Conservation (phyloP, 2,329 filamentous ascomycete species). For the Diaporthe amygdali region DNA sequence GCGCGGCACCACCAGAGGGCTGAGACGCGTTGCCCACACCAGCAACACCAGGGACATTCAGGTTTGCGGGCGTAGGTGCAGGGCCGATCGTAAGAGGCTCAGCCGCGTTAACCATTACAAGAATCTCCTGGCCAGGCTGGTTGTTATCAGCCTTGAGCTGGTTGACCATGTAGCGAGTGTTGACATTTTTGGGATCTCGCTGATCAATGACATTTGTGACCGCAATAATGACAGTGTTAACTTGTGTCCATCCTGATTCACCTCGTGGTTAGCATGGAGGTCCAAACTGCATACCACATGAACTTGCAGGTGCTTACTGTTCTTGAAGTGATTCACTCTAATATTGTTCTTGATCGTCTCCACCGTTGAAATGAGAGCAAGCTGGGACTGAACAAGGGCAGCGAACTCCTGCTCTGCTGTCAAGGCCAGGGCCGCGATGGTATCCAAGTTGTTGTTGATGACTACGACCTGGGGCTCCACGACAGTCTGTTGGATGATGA, state of each 20-base stretch:
- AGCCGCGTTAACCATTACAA: slow-evolving; percentile 45
- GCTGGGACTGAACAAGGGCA: slow-evolving; percentile 41
- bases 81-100: slow-evolving; percentile 40
- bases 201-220: slow-evolving; percentile 43
- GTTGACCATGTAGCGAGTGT: slow-evolving; percentile 45
- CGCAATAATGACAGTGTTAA: slow-evolving; percentile 45
- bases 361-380: slow-evolving; percentile 41
- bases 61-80: slow-evolving; percentile 22
- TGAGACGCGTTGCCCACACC: slow-evolving; percentile 20
- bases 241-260: neutral
- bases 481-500: slow-evolving; percentile 41
- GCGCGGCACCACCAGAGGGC: slow-evolving; percentile 23
- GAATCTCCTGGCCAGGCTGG: slow-evolving; percentile 36
- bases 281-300: neutral
- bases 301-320: slow-evolving; percentile 12
- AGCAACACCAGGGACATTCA: slow-evolving; percentile 13
- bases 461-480: slow-evolving; percentile 36
- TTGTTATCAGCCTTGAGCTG: slow-evolving; percentile 44
- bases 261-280: neutral
- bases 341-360: slow-evolving; percentile 50
- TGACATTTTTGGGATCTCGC: slow-evolving; percentile 33
- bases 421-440: slow-evolving; percentile 39
- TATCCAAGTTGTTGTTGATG: slow-evolving; percentile 42
- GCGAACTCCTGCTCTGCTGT: slow-evolving; percentile 44
- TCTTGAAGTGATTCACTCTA: slow-evolving; percentile 44